Conservation (phyloP, 139 green algal genomes). For the Mesotaenium endlicherianum region DNA sequence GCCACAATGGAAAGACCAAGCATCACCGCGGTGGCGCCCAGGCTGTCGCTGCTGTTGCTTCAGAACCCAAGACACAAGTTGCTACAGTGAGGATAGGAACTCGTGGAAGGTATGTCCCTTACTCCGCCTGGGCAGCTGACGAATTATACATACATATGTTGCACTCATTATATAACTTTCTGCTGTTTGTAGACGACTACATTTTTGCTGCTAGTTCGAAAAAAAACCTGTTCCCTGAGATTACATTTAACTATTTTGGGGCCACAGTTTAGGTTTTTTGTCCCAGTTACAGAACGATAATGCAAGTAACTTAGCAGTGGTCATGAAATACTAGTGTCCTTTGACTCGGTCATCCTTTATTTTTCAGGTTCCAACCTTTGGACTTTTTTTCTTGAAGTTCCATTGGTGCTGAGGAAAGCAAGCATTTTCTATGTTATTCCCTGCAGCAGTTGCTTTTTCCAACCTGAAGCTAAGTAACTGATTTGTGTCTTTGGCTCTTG, state of each 20-base stretch:
- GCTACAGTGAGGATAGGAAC: conserved; percentile 3
- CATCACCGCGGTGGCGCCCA: too few relatives aligned
- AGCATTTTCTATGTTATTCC: not conserved
- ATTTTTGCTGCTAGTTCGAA: not conserved
- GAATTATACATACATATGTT: too few relatives aligned
- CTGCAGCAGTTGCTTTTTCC: not conserved
- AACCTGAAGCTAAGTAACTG: not conserved
- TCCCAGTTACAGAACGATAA: not conserved
- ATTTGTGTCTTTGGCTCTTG: not conserved
- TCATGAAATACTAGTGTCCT: not conserved
- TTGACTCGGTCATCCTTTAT: not conserved
- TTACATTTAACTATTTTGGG: not conserved
- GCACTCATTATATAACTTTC: too few relatives aligned
- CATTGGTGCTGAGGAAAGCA: not conserved
- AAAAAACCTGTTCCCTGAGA: not conserved
- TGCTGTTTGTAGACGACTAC: not conserved
- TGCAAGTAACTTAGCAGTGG: not conserved
- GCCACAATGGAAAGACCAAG: too few relatives aligned
- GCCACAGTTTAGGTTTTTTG: not conserved
- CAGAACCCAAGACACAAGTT: not conserved
- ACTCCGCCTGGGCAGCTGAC: not conserved
- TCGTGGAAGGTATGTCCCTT: conserved; percentile 6
- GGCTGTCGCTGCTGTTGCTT: not conserved
- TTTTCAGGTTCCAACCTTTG: not conserved
- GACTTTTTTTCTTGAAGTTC: not conserved